A percentile compares a stretch with the other conserved stretches of the same genome.
Conservation (phyloP, 768 basidiomycete species). For the Mycena albidolilacea region DNA sequence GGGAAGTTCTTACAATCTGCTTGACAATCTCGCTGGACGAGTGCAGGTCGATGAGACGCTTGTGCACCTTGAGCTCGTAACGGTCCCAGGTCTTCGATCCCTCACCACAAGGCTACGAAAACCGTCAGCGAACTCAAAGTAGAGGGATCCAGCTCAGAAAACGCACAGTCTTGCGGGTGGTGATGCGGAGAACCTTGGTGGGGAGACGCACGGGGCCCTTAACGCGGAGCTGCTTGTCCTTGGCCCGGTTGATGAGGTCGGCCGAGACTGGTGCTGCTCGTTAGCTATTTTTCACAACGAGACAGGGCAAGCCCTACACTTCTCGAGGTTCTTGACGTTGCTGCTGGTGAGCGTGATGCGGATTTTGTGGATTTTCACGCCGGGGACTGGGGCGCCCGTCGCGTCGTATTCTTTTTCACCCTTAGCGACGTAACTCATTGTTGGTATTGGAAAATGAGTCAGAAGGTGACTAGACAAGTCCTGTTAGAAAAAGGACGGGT, state of each 20-base stretch:
- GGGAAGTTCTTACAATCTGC: slow-evolving; percentile 88
- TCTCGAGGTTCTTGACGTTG: slow-evolving; percentile 98
- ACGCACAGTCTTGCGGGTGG: slow-evolving; percentile 97
- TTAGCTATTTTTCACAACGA: not conserved
- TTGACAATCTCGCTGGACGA: slow-evolving; percentile 99
- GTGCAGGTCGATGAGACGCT: slow-evolving; percentile 98
- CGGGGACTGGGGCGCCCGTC: slow-evolving; percentile 86
- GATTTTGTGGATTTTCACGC: slow-evolving; percentile 98
- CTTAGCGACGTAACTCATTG: slow-evolving; percentile 99
- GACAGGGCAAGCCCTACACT: slow-evolving; percentile 71
- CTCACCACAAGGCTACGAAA: slow-evolving; percentile 94
- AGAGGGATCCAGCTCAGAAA: not conserved
- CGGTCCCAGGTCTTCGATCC: slow-evolving; percentile 99
- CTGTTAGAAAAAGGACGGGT: slow-evolving; percentile 15
- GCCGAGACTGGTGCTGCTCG: slow-evolving; percentile 78
- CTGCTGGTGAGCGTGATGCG: slow-evolving; percentile 98
- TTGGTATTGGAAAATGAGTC: slow-evolving; percentile 68
- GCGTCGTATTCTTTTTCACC: slow-evolving; percentile 98
- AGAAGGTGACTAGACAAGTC: slow-evolving; percentile 78
- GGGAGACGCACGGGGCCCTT: slow-evolving; percentile 99
- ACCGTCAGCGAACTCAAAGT: not conserved
- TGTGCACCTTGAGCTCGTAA: slow-evolving; percentile 99
- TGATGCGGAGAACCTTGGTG: slow-evolving; percentile 98
- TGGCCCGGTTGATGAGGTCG: slow-evolving; percentile 98
- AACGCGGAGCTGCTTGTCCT: slow-evolving; percentile 99